Evolutionary conservation across 2,329 filamentous ascomycete genomes (phyloP).

Genomic region (Trichoderma simmonsii): DNA sequence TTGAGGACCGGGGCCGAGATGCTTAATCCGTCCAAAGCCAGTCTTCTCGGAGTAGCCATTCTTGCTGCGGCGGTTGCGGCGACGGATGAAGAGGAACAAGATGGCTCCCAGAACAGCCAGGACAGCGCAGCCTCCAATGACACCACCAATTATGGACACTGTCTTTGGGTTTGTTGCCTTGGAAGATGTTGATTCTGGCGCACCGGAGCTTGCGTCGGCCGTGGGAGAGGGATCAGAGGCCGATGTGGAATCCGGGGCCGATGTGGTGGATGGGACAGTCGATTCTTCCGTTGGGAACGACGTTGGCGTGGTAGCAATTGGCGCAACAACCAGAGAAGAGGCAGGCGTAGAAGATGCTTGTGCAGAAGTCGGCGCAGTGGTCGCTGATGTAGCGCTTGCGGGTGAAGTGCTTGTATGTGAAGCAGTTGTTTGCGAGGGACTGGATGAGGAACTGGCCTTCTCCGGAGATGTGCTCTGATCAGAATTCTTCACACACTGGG

Average conservation of each 20-base stretch:
- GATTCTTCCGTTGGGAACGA: background rate
- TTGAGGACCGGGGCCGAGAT: slow-evolving; percentile 24
- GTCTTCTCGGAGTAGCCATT: slow-evolving; percentile 21
- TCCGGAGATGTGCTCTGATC: slow-evolving; percentile 47
- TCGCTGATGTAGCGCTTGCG: slow-evolving; percentile 23
- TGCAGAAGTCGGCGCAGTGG: slow-evolving; percentile 22
- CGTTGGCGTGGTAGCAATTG: background rate
- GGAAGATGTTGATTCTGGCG: background rate
- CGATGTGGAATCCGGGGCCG: background rate
- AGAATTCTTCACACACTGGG: slow-evolving; percentile 48
- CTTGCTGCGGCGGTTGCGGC: slow-evolving; percentile 21
- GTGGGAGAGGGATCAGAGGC: background rate
- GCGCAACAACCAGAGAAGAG: background rate
- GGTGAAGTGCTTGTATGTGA: slow-evolving; percentile 23
- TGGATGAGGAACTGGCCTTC: slow-evolving; percentile 17
- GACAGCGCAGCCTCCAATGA: slow-evolving; percentile 45
- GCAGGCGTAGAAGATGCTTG: slow-evolving; percentile 21
- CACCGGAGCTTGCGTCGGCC: slow-evolving; percentile 13
- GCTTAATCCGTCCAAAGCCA: slow-evolving; percentile 19
- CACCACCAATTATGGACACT: slow-evolving; percentile 45
- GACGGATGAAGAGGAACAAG: slow-evolving; percentile 40
- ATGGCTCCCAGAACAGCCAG: slow-evolving; percentile 40
- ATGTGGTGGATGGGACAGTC: background rate
- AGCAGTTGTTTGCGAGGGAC: slow-evolving; percentile 22
- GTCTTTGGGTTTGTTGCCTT: slow-evolving; percentile 30